Conservation (phyloP, 2,329 filamentous ascomycete genomes). For the Sporothrix inflata region DNA sequence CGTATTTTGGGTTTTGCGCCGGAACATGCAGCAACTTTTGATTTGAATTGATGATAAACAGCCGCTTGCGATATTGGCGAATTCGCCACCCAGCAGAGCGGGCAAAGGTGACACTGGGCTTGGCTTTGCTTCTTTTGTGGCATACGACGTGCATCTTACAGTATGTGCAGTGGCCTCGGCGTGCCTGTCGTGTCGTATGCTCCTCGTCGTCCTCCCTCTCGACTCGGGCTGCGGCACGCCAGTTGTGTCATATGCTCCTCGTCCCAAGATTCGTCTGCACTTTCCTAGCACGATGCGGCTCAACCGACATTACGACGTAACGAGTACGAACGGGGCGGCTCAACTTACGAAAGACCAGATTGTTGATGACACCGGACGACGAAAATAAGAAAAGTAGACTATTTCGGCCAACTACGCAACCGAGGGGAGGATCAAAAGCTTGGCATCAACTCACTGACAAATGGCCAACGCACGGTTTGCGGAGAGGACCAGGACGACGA, state of each 20-base stretch:
- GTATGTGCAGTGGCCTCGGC: neutral
- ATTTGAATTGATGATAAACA: neutral
- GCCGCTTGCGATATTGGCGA: neutral
- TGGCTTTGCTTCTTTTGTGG: neutral
- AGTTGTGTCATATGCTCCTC: constrained; percentile 9
- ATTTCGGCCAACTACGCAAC: neutral
- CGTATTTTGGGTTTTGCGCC: neutral
- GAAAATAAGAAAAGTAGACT: neutral
- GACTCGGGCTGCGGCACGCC: neutral
- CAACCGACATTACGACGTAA: neutral
- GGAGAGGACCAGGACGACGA: neutral
- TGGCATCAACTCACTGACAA: neutral
- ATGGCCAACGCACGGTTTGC: neutral
- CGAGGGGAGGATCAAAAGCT: neutral
- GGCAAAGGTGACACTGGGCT: constrained; percentile 8
- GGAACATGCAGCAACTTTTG: neutral
- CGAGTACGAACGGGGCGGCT: neutral
- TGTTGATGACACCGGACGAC: constrained; percentile 10
- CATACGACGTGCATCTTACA: neutral
- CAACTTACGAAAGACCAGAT: neutral
- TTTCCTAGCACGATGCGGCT: neutral
- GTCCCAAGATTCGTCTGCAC: neutral
- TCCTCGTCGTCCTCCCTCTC: neutral
- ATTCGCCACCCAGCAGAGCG: constrained; percentile 3
- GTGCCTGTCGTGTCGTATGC: neutral